These are phyloP conservation scores for Thelephora terrestris DNA, from an alignment of 1,284 basidiomycete genomes.

Conservation along the genomic window DNA sequence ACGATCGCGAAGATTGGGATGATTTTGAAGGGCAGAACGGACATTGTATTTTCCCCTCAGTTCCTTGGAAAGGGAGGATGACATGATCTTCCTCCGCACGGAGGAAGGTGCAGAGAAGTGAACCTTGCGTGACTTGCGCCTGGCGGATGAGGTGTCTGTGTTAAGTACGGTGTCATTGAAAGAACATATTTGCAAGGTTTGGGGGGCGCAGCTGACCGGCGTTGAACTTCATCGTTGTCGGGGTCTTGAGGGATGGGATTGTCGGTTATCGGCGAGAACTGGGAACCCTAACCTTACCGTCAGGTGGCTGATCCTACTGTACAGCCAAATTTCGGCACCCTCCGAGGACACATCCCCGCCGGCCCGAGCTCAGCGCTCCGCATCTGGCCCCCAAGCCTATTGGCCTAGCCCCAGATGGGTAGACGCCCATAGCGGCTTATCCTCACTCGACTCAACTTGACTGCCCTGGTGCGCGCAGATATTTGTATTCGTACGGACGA, in stretches of 20 bases:
- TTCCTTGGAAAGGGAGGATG: slow-evolving; percentile 91
- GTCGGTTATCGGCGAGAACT: not conserved
- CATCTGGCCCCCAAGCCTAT: no score
- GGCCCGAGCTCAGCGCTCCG: no score
- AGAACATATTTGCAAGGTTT: slow-evolving; percentile 18
- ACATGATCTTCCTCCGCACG: slow-evolving; percentile 96
- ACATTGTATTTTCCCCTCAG: slow-evolving; percentile 90
- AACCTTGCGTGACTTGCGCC: slow-evolving; percentile 95
- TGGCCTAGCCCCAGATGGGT: no score
- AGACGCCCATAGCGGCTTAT: no score
- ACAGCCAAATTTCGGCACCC: no score
- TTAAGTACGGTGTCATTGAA: slow-evolving; percentile 5
- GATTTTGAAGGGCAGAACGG: slow-evolving; percentile 24
- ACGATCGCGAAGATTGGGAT: not conserved
- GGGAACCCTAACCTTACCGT: no score
- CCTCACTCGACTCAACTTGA: no score
- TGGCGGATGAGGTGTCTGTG: slow-evolving; percentile 76
- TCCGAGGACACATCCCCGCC: no score
- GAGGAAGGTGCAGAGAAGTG: slow-evolving; percentile 93
- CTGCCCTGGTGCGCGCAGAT: no score
- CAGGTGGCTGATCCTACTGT: no score
- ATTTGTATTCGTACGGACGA: no score
- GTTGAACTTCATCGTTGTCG: slow-evolving; percentile 65
- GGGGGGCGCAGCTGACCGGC: slow-evolving; percentile 41
- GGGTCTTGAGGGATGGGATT: slow-evolving; percentile 14